phyloP scores from a whole-genome alignment of 2,329 filamentous ascomycete species.

The Colletotrichum neosansevieriae region DNA sequence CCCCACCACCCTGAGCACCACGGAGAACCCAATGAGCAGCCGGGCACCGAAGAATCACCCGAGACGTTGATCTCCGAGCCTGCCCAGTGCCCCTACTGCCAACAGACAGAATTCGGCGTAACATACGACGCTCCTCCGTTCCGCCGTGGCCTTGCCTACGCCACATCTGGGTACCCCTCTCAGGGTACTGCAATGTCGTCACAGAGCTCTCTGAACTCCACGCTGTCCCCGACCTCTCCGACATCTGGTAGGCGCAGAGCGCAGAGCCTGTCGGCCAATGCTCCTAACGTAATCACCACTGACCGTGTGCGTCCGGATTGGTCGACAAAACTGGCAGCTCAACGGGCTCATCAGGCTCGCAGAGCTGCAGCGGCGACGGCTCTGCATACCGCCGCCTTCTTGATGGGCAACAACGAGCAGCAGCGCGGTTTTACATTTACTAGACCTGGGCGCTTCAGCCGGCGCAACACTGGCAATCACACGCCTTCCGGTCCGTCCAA shows the following conservation, averaged over 20 bases:
- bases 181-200: slow-evolving; percentile 85
- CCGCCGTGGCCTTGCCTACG: slow-evolving; percentile 82
- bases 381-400: slow-evolving; percentile 92
- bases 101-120: slow-evolving; percentile 95
- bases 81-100: slow-evolving; percentile 93
- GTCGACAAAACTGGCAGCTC: slow-evolving; percentile 88
- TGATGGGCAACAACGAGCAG: slow-evolving; percentile 76
- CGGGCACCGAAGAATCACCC: slow-evolving; percentile 61
- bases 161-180: slow-evolving; percentile 63
- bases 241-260: slow-evolving; percentile 59
- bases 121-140: slow-evolving; percentile 93
- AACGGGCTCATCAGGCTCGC: slow-evolving; percentile 85
- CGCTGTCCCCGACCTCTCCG: slow-evolving; percentile 55
- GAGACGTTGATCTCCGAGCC: slow-evolving; percentile 89
- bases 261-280: slow-evolving; percentile 81
- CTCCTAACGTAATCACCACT: slow-evolving; percentile 89
- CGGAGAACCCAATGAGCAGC: slow-evolving; percentile 54
- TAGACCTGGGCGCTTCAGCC: slow-evolving; percentile 65
- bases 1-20: slow-evolving; percentile 88
- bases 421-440: slow-evolving; percentile 60
- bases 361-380: slow-evolving; percentile 94
- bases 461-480: slow-evolving; percentile 62
- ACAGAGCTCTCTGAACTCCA: slow-evolving; percentile 80
- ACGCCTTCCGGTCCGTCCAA: slow-evolving; percentile 44
- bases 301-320: slow-evolving; percentile 94